Percentiles rank a stretch among this genome's conserved stretches.
Evolutionary conservation across 2,329 filamentous ascomycete species (phyloP).

Genomic region (Onygenales sp.): DNA sequence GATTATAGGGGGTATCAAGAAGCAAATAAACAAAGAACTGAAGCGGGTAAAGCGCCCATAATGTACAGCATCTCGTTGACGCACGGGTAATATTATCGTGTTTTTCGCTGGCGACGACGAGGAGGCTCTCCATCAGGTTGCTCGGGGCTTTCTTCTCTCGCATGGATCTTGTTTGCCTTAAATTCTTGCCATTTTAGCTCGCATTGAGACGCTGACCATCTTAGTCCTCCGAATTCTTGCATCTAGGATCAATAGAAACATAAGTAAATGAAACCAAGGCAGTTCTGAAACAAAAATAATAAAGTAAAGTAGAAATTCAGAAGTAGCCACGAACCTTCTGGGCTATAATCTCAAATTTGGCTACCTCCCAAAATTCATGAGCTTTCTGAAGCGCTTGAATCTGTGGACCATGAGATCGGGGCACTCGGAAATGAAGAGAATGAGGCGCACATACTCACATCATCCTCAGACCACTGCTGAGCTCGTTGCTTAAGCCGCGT

Average conservation of each 20-base stretch:
- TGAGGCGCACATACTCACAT: constrained; percentile 34
- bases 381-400: constrained; percentile 27
- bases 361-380: constrained; percentile 26
- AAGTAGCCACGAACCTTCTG: constrained; percentile 21
- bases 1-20: not conserved
- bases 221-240: constrained; percentile 25
- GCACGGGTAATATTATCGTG: not conserved
- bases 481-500: constrained; percentile 23
- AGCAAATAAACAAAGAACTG: not conserved
- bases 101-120: not conserved
- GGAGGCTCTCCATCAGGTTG: not conserved
- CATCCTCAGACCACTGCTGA: constrained; percentile 31
- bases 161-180: not conserved
- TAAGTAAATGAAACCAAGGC: constrained; percentile 2
- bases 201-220: constrained; percentile 27
- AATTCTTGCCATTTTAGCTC: constrained; percentile 15
- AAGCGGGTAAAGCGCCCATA: not conserved
- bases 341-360: constrained; percentile 30
- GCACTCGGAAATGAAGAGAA: not conserved
- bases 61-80: not conserved
- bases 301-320: constrained; percentile 1
- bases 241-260: constrained; percentile 10
- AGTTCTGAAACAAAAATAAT: constrained; percentile 14
- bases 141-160: not conserved
- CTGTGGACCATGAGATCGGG: constrained; percentile 15